Percentiles rank a stretch among this genome's conserved stretches.
These are phyloP conservation scores for Moricandia arvensis DNA, from an alignment of 345 rosid species.

Conservation along the genomic window DNA sequence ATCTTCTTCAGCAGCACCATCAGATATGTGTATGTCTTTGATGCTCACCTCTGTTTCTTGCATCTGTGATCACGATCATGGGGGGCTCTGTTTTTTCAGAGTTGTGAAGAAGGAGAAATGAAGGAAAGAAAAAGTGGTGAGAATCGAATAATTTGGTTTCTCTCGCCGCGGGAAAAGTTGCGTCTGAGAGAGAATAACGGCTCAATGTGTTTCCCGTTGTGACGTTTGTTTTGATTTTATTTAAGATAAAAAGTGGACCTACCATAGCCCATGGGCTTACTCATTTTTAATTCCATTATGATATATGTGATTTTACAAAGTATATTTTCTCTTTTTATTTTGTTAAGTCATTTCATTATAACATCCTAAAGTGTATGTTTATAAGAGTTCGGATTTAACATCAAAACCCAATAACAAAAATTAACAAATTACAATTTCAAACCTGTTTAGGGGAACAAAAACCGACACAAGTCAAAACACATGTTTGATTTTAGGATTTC, in stretches of 20 bases:
- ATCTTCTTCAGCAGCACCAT: neutral
- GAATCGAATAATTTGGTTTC: constrained; percentile 27
- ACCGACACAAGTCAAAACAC: no score
- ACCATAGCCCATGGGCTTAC: neutral
- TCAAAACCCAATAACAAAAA: no score
- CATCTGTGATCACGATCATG: constrained; percentile 2
- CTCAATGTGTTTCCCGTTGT: neutral
- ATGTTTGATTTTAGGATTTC: no score
- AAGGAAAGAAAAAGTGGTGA: neutral
- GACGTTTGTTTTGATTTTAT: neutral
- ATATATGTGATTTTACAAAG: neutral
- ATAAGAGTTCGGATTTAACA: no score
- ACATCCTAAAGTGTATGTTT: no score
- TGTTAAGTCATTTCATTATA: no score
- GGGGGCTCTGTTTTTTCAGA: neutral
- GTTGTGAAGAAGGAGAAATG: neutral
- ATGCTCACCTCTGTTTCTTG: constrained; percentile 19
- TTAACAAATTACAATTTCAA: no score
- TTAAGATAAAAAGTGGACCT: neutral
- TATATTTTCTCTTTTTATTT: no score
- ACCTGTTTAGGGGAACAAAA: no score
- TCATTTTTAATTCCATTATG: neutral
- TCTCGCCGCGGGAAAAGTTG: constrained; percentile 33
- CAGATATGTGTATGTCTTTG: constrained; percentile 18
- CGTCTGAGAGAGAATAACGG: constrained; percentile 10